These are phyloP conservation scores for Metarhizium guizhouense DNA, from an alignment of 2,329 filamentous ascomycete species.

Conservation along the genomic window DNA sequence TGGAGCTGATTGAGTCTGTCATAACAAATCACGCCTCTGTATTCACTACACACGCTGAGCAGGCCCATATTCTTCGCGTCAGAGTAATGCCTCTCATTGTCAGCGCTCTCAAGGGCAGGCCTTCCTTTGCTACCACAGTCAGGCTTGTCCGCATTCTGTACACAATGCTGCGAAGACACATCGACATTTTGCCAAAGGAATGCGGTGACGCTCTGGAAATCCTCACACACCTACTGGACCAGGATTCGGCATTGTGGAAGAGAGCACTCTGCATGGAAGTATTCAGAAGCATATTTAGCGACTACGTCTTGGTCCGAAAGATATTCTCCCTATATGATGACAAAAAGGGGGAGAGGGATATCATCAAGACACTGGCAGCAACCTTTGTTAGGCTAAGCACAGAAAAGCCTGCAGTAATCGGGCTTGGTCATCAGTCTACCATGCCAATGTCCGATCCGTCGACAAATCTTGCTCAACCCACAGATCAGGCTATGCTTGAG, in stretches of 20 bases:
- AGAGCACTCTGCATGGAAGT: constrained; percentile 85
- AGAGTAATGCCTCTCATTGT: constrained; percentile 79
- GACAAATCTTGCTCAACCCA: constrained; percentile 45
- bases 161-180: constrained; percentile 68
- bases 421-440: constrained; percentile 80
- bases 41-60: constrained; percentile 70
- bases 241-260: constrained; percentile 79
- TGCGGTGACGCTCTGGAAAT: constrained; percentile 76
- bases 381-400: constrained; percentile 88
- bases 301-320: constrained; percentile 66
- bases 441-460: constrained; percentile 56
- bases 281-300: constrained; percentile 75
- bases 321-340: constrained; percentile 77
- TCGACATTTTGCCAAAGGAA: constrained; percentile 65
- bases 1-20: constrained; percentile 88
- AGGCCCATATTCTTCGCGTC: constrained; percentile 66
- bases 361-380: constrained; percentile 75
- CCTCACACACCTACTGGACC: constrained; percentile 78
- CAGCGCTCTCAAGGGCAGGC: constrained; percentile 65
- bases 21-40: constrained; percentile 76
- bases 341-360: constrained; percentile 59
- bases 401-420: constrained; percentile 83
- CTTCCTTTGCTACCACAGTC: constrained; percentile 74
- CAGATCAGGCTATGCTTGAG: constrained; percentile 83
- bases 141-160: constrained; percentile 77